Conservation (phyloP, 1,139 yeast species). For the Blastobotrys proliferans region DNA sequence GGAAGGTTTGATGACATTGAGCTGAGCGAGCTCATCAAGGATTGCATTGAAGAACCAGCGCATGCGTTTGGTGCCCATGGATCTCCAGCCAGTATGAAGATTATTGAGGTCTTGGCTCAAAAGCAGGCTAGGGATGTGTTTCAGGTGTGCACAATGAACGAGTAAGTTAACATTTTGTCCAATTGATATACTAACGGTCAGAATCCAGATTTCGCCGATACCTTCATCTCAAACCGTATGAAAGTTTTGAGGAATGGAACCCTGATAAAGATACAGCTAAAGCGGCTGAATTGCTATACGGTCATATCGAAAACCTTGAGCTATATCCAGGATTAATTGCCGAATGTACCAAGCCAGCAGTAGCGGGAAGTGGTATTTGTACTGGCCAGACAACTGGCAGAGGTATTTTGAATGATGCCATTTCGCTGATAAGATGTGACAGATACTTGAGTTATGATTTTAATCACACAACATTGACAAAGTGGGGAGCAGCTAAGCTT, state of each 20-base stretch:
- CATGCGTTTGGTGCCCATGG: slow-evolving; percentile 14
- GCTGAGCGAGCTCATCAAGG: slow-evolving; percentile 11
- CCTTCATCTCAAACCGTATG: slow-evolving; percentile 11
- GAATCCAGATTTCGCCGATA: slow-evolving; percentile 7
- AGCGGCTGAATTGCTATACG: slow-evolving; percentile 12
- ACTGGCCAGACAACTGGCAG: slow-evolving; percentile 15
- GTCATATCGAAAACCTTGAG: slow-evolving; percentile 13
- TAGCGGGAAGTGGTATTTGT: slow-evolving; percentile 13
- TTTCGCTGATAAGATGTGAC: slow-evolving; percentile 12
- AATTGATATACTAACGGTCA: neutral
- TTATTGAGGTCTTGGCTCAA: slow-evolving; percentile 12
- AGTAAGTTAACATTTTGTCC: neutral
- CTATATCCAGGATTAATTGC: slow-evolving; percentile 14
- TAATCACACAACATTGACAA: slow-evolving; percentile 11
- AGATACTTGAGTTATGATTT: slow-evolving; percentile 12
- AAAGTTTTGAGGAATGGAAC: slow-evolving; percentile 13
- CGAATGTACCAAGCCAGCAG: slow-evolving; percentile 12
- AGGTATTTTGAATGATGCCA: slow-evolving; percentile 13
- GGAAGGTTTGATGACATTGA: slow-evolving; percentile 10
- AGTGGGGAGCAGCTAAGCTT: slow-evolving; percentile 13
- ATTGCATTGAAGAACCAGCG: slow-evolving; percentile 14
- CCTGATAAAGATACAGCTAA: slow-evolving; percentile 12
- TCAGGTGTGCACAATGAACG: slow-evolving; percentile 13
- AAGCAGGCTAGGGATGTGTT: slow-evolving; percentile 12
- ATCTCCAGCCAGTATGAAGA: slow-evolving; percentile 10